phyloP scores from a whole-genome alignment of 345 rosid genomes.

The Boechera divaricarpa region DNA sequence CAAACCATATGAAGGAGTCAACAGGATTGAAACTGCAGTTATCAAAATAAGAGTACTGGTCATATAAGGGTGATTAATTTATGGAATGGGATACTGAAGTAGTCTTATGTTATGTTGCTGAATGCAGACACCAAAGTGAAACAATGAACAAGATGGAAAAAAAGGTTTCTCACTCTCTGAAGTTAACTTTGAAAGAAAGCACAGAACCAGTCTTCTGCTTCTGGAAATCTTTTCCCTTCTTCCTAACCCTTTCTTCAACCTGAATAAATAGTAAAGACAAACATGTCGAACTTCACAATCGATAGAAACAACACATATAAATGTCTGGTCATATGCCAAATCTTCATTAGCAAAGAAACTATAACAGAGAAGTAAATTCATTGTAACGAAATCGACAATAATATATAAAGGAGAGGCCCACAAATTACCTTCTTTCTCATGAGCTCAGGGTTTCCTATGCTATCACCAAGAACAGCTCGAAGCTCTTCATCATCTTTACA shows the following conservation, averaged over 20 bases:
- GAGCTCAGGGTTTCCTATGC: conserved; percentile 87
- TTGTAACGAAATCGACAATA: neutral
- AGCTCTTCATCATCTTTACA: conserved; percentile 85
- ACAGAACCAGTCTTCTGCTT: conserved; percentile 85
- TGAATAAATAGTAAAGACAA: conserved; percentile 36
- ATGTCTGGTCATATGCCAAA: neutral
- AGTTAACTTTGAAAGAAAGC: conserved; percentile 89
- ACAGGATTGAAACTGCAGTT: conserved; percentile 77
- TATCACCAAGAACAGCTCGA: conserved; percentile 85
- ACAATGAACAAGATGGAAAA: neutral
- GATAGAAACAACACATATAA: conserved; percentile 36
- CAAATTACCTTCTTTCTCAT: conserved; percentile 71
- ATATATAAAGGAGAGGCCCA: neutral
- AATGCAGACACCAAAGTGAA: conserved; percentile 8
- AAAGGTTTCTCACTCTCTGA: conserved; percentile 67
- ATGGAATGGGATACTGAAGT: conserved; percentile 1
- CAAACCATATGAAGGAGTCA: conserved; percentile 89
- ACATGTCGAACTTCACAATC: conserved; percentile 9
- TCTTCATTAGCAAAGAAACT: neutral
- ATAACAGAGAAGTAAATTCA: neutral
- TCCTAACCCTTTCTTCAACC: conserved; percentile 81
- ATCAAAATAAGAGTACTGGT: conserved; percentile 13
- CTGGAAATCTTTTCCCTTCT: conserved; percentile 73
- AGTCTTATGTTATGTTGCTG: neutral
- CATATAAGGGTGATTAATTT: neutral